Evolutionary conservation across 2,329 filamentous ascomycete genomes (phyloP).

Genomic region (Colletotrichum karsti): DNA sequence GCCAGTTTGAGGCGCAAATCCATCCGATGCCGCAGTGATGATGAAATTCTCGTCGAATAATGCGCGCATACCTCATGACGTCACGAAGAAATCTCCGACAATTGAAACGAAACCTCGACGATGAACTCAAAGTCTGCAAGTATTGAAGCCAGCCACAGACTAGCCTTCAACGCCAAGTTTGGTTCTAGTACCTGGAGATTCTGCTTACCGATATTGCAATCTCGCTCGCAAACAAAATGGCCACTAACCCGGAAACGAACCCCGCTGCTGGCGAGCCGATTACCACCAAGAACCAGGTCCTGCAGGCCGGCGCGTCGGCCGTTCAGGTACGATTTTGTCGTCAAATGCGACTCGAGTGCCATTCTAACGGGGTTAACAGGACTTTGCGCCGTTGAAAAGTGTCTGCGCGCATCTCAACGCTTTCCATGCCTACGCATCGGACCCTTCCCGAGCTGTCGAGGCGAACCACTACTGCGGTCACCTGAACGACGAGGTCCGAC

Average conservation of each 20-base stretch:
- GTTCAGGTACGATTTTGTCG: constrained; percentile 55
- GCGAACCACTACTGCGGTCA: constrained; percentile 88
- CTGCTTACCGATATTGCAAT: not conserved
- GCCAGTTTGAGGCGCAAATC: not conserved
- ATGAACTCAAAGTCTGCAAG: not conserved
- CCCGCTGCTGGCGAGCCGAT: constrained; percentile 54
- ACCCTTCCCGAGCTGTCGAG: constrained; percentile 75
- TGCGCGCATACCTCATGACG: not conserved
- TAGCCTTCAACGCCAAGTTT: not conserved
- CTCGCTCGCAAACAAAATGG: constrained; percentile 9
- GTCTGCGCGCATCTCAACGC: constrained; percentile 87
- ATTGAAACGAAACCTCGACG: not conserved
- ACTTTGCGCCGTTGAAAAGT: constrained; percentile 76
- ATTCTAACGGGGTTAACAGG: constrained; percentile 43
- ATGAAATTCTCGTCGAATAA: not conserved
- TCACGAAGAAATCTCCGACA: not conserved
- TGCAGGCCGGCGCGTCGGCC: constrained; percentile 68
- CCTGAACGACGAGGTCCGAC: constrained; percentile 75
- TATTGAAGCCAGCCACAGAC: no score
- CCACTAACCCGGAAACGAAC: constrained; percentile 25
- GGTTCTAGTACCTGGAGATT: not conserved
- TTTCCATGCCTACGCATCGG: constrained; percentile 84
- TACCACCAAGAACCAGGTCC: constrained; percentile 62
- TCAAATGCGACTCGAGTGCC: not conserved
- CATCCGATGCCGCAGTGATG: constrained; percentile 16